phyloP scores from a whole-genome alignment of 495 filamentous ascomycete genomes.

The Penicillium ochrochloron region DNA sequence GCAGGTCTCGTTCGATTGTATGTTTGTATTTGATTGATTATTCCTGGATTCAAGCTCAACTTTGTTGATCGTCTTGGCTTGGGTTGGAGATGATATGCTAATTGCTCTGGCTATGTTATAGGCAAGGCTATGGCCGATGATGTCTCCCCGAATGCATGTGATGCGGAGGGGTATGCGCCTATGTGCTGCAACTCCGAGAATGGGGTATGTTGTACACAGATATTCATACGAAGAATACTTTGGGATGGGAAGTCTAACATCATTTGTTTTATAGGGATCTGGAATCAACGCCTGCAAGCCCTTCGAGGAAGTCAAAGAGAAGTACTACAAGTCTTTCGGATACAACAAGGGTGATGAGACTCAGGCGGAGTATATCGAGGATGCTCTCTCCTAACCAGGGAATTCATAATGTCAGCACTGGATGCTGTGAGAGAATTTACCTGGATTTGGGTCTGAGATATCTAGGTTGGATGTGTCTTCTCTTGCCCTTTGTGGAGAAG shows the following conservation, averaged over 20 bases:
- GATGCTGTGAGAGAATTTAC: background rate
- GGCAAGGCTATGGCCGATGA: slow-evolving; percentile 29
- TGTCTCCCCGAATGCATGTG: slow-evolving; percentile 28
- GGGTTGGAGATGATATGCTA: background rate
- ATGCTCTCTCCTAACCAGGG: slow-evolving; percentile 22
- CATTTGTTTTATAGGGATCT: background rate
- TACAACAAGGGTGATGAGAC: slow-evolving; percentile 13
- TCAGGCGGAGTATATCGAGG: slow-evolving; percentile 27
- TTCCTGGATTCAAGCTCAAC: background rate
- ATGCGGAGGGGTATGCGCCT: slow-evolving; percentile 21
- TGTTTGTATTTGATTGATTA: slow-evolving; percentile 11
- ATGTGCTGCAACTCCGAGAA: slow-evolving; percentile 39
- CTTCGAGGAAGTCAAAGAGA: slow-evolving; percentile 32
- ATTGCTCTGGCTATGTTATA: slow-evolving; percentile 6
- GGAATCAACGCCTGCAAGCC: slow-evolving; percentile 28
- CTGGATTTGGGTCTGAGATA: background rate
- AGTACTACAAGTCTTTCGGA: slow-evolving; percentile 27
- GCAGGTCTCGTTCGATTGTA: slow-evolving; percentile 39
- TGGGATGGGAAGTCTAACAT: background rate
- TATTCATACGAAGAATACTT: background rate
- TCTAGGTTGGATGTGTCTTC: background rate
- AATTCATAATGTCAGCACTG: background rate
- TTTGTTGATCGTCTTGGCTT: background rate
- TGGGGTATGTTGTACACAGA: slow-evolving; percentile 21
- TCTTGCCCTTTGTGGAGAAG: background rate